Conservation (phyloP, 2,329 filamentous ascomycete species). For the Botrytis fragariae region DNA sequence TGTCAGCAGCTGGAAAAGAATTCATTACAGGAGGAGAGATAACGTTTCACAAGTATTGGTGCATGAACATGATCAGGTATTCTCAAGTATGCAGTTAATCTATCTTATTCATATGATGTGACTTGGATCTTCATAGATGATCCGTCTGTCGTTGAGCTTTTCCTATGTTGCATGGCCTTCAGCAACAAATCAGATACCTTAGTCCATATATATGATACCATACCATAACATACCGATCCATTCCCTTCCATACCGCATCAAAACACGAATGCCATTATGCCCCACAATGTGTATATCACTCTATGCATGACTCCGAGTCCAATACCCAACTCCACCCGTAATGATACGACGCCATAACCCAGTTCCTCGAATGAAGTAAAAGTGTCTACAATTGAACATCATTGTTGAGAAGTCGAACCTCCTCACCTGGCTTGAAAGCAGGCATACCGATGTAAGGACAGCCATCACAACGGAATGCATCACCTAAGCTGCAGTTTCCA, state of each 20-base stretch:
- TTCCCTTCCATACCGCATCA: not conserved
- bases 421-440: conserved; percentile 95
- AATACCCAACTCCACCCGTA: conserved; percentile 6
- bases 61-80: not conserved
- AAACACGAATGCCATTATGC: not conserved
- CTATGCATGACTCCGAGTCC: conserved; percentile 13
- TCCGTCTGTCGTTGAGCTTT: not conserved
- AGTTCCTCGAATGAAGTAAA: not conserved
- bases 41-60: not conserved
- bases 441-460: conserved; percentile 89
- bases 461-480: conserved; percentile 74
- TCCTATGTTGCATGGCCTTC: not conserved
- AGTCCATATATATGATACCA: not conserved
- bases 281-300: conserved; percentile 1
- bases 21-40: not conserved
- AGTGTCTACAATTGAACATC: conserved; percentile 69
- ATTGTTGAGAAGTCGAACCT: conserved; percentile 84
- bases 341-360: not conserved
- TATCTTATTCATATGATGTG: conserved; percentile 1
- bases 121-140: not conserved
- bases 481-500: conserved; percentile 88
- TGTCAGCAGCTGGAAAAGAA: not conserved
- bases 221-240: not conserved
- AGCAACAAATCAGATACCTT: conserved; percentile 8
- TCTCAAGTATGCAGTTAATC: not conserved